Evolutionary conservation across 306 rosid species (phyloP), one percentile per base, ranked within the genome.

Genomic region (Prunus kanzakura): DNA sequence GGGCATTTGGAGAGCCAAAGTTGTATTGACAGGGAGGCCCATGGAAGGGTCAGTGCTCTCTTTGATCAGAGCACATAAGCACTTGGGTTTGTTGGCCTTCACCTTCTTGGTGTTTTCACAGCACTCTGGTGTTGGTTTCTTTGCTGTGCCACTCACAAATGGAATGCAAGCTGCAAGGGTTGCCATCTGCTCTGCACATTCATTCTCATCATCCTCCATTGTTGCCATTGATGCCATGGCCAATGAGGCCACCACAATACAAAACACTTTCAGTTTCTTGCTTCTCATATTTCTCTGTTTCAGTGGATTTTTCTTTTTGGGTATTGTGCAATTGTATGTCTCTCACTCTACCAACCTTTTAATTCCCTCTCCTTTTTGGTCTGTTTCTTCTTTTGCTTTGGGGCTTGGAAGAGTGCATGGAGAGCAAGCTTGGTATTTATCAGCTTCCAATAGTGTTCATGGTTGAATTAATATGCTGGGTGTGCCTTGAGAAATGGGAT

Each of bases 51-150:
- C 77, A 50, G 60, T 13, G 71, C 77, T 78, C 71, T 78, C 67
- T 73, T 78, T 78, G 77, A 78, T 78, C 58, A 78, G 72, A 51
- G 62, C 64, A 64, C 82, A 78, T 71, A 78, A 71, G 72, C 82
- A 78, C 65, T 78, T 78, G 50, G 82, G 82, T 60, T 71, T 78
- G 35, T 57, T 52, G 10, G 25, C 55, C 62, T 71, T 79, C 49
- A 79, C 73, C 73, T 79, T 79, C 62, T 52, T 60, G 3, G 74
- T 56, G 74, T 64, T 50, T 45, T 73, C 45, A 68, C 78, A 73
- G 69, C 79, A 79, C 22, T 73, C 78, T 4, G 70, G 45, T 2
- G 70, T 73, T 4, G 83, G 74, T 69, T 43, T 79, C 51, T 79
- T 73, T 13, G 78, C 74, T 1, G 22, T 49, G 23, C 78, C 83